These are phyloP conservation scores for Flaveria floridana DNA, from an alignment of 140 eudicot genomes.

Conservation along the genomic window DNA sequence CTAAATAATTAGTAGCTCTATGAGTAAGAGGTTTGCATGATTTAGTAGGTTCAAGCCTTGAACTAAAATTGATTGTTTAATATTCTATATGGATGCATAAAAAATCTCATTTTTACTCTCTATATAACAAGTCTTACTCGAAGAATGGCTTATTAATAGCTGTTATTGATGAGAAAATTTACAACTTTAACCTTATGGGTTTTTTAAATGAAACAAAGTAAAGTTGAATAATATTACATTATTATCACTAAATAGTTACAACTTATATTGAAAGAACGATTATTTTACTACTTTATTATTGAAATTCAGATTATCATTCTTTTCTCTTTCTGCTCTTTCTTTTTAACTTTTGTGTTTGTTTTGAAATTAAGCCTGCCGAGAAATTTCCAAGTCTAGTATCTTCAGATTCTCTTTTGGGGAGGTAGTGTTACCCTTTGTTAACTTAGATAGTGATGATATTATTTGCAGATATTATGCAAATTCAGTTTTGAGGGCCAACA, in stretches of 20 bases:
- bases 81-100: neutral
- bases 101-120: neutral
- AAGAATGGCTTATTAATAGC: neutral
- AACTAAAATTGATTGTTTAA: neutral
- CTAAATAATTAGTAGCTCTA: neutral
- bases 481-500: conserved; percentile 14
- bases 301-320: neutral
- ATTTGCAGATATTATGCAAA: conserved; percentile 5
- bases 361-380: conserved; percentile 75
- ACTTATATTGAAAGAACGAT: neutral
- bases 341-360: neutral
- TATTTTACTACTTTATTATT: neutral
- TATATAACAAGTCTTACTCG: neutral
- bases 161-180: neutral
- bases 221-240: neutral
- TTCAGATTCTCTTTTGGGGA: conserved; percentile 42
- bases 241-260: neutral
- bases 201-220: neutral
- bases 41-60: neutral
- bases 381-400: conserved; percentile 45
- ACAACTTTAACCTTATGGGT: neutral
- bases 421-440: conserved; percentile 25
- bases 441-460: neutral
- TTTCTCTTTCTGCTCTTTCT: neutral
- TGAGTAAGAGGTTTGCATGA: neutral